Conservation (phyloP, 2,329 filamentous ascomycete genomes). For the Xylaria sp. region DNA sequence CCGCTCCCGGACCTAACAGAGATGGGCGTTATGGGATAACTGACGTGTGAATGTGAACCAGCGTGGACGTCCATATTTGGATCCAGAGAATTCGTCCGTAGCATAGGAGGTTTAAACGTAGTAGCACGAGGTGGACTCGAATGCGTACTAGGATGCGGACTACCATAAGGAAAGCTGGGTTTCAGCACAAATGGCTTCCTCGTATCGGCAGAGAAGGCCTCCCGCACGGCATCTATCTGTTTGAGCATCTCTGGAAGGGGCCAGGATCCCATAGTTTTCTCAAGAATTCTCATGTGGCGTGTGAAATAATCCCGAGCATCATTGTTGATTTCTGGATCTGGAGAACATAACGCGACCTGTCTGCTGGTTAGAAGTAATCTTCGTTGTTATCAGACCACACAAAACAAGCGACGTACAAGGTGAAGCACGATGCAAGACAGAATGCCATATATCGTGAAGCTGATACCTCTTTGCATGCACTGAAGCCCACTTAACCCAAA, state of each 20-base stretch:
- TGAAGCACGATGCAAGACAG: constrained; percentile 93
- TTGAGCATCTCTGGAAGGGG: constrained; percentile 90
- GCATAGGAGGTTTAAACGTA: constrained; percentile 62
- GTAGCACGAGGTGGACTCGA: constrained; percentile 71
- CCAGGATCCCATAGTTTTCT: constrained; percentile 84
- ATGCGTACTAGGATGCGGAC: constrained; percentile 72
- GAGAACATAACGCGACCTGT: constrained; percentile 91
- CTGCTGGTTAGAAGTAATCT: constrained; percentile 36
- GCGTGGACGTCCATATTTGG: constrained; percentile 65
- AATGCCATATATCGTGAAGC: constrained; percentile 93
- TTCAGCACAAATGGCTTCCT: constrained; percentile 90
- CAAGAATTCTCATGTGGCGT: constrained; percentile 91
- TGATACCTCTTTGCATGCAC: constrained; percentile 94
- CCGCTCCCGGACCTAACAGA: constrained; percentile 77
- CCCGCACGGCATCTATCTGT: constrained; percentile 87
- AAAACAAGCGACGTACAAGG: constrained; percentile 70
- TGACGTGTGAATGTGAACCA: constrained; percentile 68
- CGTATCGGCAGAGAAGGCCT: constrained; percentile 89
- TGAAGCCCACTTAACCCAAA: constrained; percentile 84
- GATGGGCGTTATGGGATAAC: constrained; percentile 83
- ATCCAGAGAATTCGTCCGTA: constrained; percentile 62
- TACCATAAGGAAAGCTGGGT: constrained; percentile 86
- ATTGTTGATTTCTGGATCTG: constrained; percentile 85
- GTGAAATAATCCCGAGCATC: constrained; percentile 92
- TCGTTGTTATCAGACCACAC: constrained; percentile 13